Base-by-base conservation (phyloP, 345 rosid species). In the Raphanus raphanistrum region DNA sequence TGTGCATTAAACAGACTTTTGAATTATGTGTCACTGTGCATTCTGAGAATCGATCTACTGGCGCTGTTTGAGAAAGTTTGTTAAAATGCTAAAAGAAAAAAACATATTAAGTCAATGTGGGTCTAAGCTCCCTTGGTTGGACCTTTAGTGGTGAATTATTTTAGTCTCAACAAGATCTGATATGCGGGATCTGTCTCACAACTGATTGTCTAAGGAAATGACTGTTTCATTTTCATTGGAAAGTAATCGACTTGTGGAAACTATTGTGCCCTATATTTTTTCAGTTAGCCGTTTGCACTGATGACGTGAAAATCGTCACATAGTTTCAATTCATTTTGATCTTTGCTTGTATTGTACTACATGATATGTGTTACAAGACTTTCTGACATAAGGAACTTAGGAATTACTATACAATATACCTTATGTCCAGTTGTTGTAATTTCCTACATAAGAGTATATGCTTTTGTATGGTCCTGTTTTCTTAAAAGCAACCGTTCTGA, bases 381-480 rank as follows among this genome's bases (percentile, higher is more conserved):
- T 65, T 25, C 54, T 38, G 31, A 38, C 21, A 1, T 38, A 65
- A 35, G 68, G 52, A 64, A 58, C 8, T 13, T 21, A 27, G 64
- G 25, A 55, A 55, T 55, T 32, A 21, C 55, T 43, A 70, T 58
- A 58, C 36, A 63, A 68, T 13, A 38, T 38, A 38, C 13, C 45
- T 38, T 10, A 72, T 72, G 32, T 28, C 43, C 60, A 28, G 8
- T 28, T 41, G 27, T 21, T 72, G 16, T 61, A 15, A 31, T 72
- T 72, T 72, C 61, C 7, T 61, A 11, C 16, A 45, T 28, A 15
- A 41, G 61, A 62, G 25, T 36, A 26, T 36, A 26, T n/a, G 55
- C 5, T 62, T 36, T 38, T 70, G 35, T 11, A n/a, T 48, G 15
- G 41, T 59, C 85, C 68, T 35, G 86, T 86, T 90, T 84, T 87